Conservation (phyloP, 768 basidiomycete species). For the Multifurca ochricompacta region DNA sequence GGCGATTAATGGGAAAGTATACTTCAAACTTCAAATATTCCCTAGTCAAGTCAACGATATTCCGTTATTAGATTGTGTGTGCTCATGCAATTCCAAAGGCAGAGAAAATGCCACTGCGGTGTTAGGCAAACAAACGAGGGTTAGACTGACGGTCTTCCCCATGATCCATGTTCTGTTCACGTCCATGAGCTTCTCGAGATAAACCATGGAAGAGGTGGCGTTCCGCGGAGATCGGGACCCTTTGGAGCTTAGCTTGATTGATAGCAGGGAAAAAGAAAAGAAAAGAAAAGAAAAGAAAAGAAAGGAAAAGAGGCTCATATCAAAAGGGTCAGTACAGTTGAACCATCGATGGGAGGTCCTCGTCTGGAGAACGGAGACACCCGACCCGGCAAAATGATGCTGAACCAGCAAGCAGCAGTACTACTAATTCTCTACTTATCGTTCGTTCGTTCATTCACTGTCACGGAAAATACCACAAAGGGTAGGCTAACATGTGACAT, state of each 20-base stretch:
- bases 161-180: no score
- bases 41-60: constrained; percentile 8
- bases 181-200: constrained; percentile 12
- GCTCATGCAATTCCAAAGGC: constrained; percentile 1
- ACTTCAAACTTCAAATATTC: neutral
- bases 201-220: constrained; percentile 15
- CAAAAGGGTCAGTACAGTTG: no score
- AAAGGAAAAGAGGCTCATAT: neutral
- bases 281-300: no score
- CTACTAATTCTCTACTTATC: no score
- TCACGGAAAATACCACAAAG: constrained; percentile 1
- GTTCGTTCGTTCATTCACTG: no score
- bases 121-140: constrained; percentile 7
- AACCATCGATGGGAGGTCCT: no score
- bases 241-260: constrained; percentile 1
- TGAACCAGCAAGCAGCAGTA: no score
- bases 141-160: neutral
- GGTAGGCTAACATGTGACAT: neutral
- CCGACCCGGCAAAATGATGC: no score
- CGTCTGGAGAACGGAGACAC: constrained; percentile 1
- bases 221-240: constrained; percentile 12
- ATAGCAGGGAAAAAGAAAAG: neutral
- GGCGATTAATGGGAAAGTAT: constrained; percentile 6
- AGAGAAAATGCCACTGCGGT: constrained; percentile 2
- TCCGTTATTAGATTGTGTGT: neutral